Evolutionary conservation across 495 filamentous ascomycete species (phyloP).

Genomic region (Neurospora hispaniola): DNA sequence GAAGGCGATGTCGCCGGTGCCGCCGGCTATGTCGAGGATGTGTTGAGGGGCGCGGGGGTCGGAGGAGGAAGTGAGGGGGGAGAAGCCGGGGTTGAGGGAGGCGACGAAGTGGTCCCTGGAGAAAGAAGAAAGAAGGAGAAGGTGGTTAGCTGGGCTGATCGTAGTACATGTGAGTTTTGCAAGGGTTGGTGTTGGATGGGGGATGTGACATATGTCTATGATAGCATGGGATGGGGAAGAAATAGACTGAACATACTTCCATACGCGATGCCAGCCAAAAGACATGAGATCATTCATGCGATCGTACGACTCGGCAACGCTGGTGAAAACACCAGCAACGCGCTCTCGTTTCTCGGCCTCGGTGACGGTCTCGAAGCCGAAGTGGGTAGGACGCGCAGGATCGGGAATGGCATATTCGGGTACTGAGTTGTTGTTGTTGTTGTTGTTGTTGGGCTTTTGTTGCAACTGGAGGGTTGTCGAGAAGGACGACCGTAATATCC

Average conservation of each 20-base stretch:
- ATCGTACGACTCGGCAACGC: conserved; percentile 83
- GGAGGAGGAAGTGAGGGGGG: conserved; percentile 30
- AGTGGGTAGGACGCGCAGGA: conserved; percentile 69
- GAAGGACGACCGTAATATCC: conserved; percentile 8
- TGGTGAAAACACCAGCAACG: conserved; percentile 87
- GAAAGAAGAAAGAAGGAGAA: too few relatives aligned
- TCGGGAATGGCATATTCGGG: conserved; percentile 28
- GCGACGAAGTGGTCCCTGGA: conserved; percentile 82
- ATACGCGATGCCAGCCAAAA: conserved; percentile 87
- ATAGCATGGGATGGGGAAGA: background rate
- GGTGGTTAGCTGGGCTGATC: conserved; percentile 1
- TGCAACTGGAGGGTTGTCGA: conserved; percentile 12
- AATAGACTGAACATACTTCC: conserved; percentile 49
- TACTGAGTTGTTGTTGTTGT: conserved; percentile 2
- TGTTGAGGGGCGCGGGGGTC: conserved; percentile 39
- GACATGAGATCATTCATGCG: conserved; percentile 99
- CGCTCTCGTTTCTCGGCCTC: conserved; percentile 60
- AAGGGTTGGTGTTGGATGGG: background rate
- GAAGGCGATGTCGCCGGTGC: conserved; percentile 97
- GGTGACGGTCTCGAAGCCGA: conserved; percentile 82
- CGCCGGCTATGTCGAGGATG: conserved; percentile 95
- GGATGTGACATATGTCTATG: background rate
- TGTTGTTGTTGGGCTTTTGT: conserved; percentile 6
- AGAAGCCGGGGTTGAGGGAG: conserved; percentile 75
- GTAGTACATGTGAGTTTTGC: background rate